Evolutionary conservation across 2,329 filamentous ascomycete genomes (phyloP).

Genomic region (Pyricularia sp.): DNA sequence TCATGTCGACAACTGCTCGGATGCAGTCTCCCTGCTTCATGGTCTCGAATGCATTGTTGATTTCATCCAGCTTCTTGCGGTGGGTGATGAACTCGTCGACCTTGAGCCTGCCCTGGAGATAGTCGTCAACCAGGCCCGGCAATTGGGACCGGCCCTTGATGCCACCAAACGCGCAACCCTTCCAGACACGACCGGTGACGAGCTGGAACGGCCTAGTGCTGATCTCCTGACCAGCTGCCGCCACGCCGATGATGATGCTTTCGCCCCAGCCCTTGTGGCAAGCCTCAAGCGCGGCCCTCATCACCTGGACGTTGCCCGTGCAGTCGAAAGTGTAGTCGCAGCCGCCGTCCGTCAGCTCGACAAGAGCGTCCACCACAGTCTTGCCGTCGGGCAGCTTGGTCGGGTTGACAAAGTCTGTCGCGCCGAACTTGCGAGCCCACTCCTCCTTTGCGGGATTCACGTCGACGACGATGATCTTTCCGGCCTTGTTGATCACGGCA

Average conservation of each 20-base stretch:
- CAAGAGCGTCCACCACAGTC: conserved; percentile 82
- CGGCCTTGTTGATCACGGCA: conserved; percentile 73
- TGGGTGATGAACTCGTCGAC: conserved; percentile 99
- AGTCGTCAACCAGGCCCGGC: conserved; percentile 77
- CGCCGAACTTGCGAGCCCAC: conserved; percentile 91
- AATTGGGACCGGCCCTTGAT: conserved; percentile 97
- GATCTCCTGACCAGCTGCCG: conserved; percentile 93
- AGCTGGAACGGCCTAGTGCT: conserved; percentile 90
- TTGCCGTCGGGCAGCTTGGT: conserved; percentile 60
- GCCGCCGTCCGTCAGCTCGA: conserved; percentile 96
- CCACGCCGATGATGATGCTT: conserved; percentile 96
- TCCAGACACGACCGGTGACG: conserved; percentile 96
- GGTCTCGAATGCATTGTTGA: conserved; percentile 78
- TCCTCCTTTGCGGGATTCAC: conserved; percentile 86
- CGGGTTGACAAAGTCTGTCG: conserved; percentile 95
- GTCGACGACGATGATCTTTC: conserved; percentile 63
- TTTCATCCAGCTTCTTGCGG: conserved; percentile 69
- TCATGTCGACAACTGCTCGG: conserved; percentile 75
- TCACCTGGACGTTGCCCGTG: conserved; percentile 93
- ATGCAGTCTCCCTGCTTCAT: conserved; percentile 99
- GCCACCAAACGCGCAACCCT: conserved; percentile 93
- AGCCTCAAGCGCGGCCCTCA: conserved; percentile 90
- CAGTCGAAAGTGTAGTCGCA: conserved; percentile 99
- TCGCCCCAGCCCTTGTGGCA: conserved; percentile 99
- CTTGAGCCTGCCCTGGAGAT: conserved; percentile 83